These are phyloP conservation scores for Candida montana DNA, from an alignment of 805 yeast species.

Conservation along the genomic window DNA sequence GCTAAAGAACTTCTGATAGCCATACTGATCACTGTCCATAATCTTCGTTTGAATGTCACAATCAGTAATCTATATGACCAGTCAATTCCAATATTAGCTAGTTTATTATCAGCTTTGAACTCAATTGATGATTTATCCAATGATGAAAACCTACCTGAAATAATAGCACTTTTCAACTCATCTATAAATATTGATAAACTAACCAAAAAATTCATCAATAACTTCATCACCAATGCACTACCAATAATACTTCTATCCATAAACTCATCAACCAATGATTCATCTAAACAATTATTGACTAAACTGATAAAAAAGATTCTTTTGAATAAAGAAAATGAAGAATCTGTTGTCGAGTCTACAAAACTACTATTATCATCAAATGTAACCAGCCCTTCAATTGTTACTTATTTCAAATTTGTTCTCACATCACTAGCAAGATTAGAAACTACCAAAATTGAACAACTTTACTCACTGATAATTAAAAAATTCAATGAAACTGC, in stretches of 20 bases:
- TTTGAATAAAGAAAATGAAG: constrained; percentile 23
- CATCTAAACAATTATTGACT: constrained; percentile 5
- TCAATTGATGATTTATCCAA: background rate
- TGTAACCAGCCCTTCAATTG: constrained; percentile 19
- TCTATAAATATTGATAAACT: constrained; percentile 13
- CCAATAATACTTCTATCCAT: constrained; percentile 12
- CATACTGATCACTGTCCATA: constrained; percentile 10
- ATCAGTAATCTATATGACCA: constrained; percentile 12
- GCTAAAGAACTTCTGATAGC: constrained; percentile 1
- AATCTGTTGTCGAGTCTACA: constrained; percentile 26
- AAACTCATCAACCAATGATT: background rate
- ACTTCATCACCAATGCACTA: constrained; percentile 18
- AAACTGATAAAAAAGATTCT: constrained; percentile 24
- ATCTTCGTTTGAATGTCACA: constrained; percentile 15
- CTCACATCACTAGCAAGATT: constrained; percentile 24
- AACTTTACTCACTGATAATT: constrained; percentile 39
- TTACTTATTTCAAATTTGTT: constrained; percentile 26
- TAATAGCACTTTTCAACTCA: constrained; percentile 14
- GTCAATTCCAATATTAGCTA: constrained; percentile 12
- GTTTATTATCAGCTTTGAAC: constrained; percentile 17
- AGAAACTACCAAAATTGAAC: constrained; percentile 41
- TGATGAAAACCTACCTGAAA: constrained; percentile 5
- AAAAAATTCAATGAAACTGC: constrained; percentile 34
- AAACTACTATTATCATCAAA: constrained; percentile 27
- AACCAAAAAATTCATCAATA: constrained; percentile 13